phyloP scores from a whole-genome alignment of 2,329 filamentous ascomycete species.

The Xylariaceae sp. region DNA sequence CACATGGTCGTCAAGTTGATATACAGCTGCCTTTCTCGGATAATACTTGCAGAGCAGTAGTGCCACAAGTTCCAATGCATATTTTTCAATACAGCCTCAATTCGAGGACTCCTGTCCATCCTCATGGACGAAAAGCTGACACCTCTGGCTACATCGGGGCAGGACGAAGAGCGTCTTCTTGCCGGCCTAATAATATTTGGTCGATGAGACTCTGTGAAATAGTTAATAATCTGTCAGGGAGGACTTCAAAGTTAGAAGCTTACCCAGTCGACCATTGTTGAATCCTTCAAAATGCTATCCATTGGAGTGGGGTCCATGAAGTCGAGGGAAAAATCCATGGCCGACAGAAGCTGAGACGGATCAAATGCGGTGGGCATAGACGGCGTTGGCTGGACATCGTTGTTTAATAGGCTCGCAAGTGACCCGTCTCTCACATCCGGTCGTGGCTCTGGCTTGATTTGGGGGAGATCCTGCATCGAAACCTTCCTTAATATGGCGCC shows the following conservation, averaged over 20 bases:
- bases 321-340: conserved; percentile 29
- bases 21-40: too few species aligned
- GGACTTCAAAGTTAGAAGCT: conserved; percentile 12
- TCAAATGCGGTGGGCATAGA: conserved; percentile 20
- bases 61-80: too few species aligned
- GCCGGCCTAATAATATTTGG: conserved; percentile 28
- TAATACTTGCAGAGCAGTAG: too few species aligned
- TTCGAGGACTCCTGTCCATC: too few species aligned
- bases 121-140: too few species aligned
- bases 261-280: conserved; percentile 41
- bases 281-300: conserved; percentile 36
- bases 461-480: conserved; percentile 28
- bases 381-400: conserved; percentile 26
- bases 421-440: conserved; percentile 31
- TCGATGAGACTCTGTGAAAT: conserved; percentile 27
- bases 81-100: too few species aligned
- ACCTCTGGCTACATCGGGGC: not conserved
- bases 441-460: conserved; percentile 21
- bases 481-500: conserved; percentile 42
- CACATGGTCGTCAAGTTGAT: too few species aligned
- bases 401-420: conserved; percentile 32
- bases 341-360: conserved; percentile 21
- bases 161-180: conserved; percentile 23
- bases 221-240: conserved; percentile 12
- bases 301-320: conserved; percentile 36